Evolutionary conservation across 2,329 filamentous ascomycete genomes (phyloP), one percentile per base, ranked within the genome.

Genomic region (Ilyonectria sp.): DNA sequence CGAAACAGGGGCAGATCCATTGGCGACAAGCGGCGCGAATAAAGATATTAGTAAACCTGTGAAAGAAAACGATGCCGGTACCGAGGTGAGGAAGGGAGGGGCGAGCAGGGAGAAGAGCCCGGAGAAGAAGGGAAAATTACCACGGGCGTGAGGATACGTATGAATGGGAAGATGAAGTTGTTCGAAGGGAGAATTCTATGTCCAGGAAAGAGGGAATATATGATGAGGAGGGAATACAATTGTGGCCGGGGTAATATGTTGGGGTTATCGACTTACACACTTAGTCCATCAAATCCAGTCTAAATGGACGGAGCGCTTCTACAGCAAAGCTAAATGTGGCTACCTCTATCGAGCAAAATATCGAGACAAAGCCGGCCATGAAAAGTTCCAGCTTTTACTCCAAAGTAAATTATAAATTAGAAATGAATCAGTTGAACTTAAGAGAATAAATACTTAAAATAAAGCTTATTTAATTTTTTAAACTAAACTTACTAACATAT

Each of bases 11-110:
- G 70, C 65, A 60, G 76, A 77, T 26, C 76, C 82, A 40, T 76
- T 88, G 17, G 76, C 85, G 6, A 75, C 77, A 13, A 85, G 82
- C 74, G 82, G 84, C 11, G 83, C 86, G 44, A 82, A 87, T 74
- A 77, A 82, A 71, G 78, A 79, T 6, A 73, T 86, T 19, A 84
- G 82, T 29, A 81, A 79, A 72, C 76, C 81, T 6, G 77, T 78
- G 63, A 80, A 80, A 65, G 75, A 79, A 43, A 77, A 74, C 37
- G 76, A 76, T 1, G 75, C 75, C 2, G 80, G 78, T 23, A 69
- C 71, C 49, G 80, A 82, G 69, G 78, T 79, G 26, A 74, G 74
- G 26, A 80, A 79, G 72, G 76, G 76, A 1, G 80, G 79, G n/a
- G 72, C 67, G 53, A 84, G 82, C 63, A 72, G 74, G 15, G 72